Conservation (phyloP, 768 basidiomycete species). For the Pholiota molesta region DNA sequence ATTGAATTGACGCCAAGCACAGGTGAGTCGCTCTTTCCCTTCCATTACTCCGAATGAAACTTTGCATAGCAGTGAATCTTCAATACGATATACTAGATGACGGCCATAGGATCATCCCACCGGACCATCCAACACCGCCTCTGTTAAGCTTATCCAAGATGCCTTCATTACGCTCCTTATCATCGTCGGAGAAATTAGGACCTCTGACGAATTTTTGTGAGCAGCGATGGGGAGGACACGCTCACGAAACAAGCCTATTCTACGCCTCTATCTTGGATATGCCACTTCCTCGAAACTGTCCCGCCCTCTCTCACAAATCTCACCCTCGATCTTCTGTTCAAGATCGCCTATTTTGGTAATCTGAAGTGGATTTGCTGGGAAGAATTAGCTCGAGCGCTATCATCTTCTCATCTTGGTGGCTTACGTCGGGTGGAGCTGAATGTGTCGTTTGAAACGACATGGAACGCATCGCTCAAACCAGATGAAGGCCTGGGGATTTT, state of each 20-base stretch:
- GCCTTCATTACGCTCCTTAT: constrained; percentile 1
- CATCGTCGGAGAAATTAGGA: constrained; percentile 3
- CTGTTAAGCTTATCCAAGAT: constrained; percentile 7
- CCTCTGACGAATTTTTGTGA: constrained; percentile 9
- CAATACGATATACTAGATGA: neutral
- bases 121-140: neutral
- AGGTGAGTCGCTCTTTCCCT: constrained; percentile 5
- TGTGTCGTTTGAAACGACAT: neutral
- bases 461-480: neutral
- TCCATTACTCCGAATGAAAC: neutral
- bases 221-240: constrained; percentile 9
- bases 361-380: neutral
- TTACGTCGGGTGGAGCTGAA: neutral
- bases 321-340: constrained; percentile 11
- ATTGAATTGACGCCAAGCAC: constrained; percentile 9
- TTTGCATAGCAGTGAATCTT: neutral
- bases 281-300: neutral
- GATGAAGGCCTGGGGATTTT: neutral
- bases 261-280: constrained; percentile 13
- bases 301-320: constrained; percentile 6
- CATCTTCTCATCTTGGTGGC: neutral
- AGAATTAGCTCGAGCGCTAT: constrained; percentile 8
- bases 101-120: neutral
- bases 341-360: neutral
- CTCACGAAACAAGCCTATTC: constrained; percentile 8